phyloP scores from a whole-genome alignment of 805 yeast genomes.

The Starmerella sp. region DNA sequence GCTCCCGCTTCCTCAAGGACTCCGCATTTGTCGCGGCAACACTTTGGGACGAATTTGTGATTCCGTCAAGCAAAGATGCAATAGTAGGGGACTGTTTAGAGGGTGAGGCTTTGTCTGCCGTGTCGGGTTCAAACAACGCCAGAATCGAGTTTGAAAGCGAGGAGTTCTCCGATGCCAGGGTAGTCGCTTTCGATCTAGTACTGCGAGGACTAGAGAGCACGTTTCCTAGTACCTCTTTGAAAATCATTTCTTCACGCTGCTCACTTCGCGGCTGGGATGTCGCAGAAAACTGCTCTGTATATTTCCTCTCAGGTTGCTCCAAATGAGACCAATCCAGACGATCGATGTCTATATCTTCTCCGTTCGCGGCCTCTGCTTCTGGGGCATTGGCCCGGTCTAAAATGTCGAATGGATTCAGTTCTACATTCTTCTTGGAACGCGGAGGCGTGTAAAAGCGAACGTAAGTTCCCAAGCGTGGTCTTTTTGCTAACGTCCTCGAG shows the following conservation, averaged over 20 bases:
- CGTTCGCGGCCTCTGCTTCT: background rate
- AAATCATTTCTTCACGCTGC: constrained; percentile 16
- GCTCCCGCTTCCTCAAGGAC: constrained; percentile 1
- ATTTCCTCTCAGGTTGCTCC: background rate
- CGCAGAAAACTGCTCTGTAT: background rate
- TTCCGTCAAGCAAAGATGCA: constrained; percentile 11
- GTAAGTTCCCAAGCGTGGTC: no score
- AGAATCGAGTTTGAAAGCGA: constrained; percentile 14
- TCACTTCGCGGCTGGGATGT: constrained; percentile 3
- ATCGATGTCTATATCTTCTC: background rate
- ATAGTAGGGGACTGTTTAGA: background rate
- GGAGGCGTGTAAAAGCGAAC: background rate
- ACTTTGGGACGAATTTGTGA: background rate
- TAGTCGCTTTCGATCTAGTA: background rate
- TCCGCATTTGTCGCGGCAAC: background rate
- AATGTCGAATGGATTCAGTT: background rate
- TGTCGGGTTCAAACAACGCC: constrained; percentile 10
- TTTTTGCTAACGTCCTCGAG: no score
- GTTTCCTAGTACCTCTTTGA: constrained; percentile 17
- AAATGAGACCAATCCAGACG: constrained; percentile 1
- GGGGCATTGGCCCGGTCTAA: background rate
- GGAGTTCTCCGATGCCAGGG: background rate
- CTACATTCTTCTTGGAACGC: background rate
- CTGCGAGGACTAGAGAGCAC: constrained; percentile 11
- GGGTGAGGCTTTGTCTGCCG: background rate